These are phyloP conservation scores for Exophiala sideris DNA, from an alignment of 2,329 filamentous ascomycete genomes.

Conservation along the genomic window DNA sequence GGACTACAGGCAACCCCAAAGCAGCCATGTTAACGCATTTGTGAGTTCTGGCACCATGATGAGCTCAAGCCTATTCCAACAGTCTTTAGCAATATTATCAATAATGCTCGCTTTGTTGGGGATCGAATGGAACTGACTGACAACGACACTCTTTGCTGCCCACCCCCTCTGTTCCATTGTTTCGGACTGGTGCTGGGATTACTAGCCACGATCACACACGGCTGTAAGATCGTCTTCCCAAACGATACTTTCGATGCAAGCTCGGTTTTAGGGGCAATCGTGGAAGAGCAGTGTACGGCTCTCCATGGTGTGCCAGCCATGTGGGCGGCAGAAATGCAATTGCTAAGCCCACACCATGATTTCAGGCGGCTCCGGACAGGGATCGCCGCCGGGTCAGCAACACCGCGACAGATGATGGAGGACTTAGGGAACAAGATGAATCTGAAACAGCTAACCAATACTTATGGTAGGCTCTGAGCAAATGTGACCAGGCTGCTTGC, in stretches of 20 bases:
- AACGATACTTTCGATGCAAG: conserved; percentile 68
- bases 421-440: conserved; percentile 66
- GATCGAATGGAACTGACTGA: conserved; percentile 68
- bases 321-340: conserved; percentile 52
- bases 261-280: conserved; percentile 64
- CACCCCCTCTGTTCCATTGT: conserved; percentile 80
- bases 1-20: conserved; percentile 70
- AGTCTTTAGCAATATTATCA: not conserved
- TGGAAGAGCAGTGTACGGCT: conserved; percentile 66
- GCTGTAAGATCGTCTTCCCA: conserved; percentile 71
- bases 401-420: conserved; percentile 72
- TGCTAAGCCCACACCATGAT: conserved; percentile 31
- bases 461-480: conserved; percentile 43
- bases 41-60: conserved; percentile 38
- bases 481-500: not conserved
- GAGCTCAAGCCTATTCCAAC: conserved; percentile 42
- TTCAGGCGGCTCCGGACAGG: conserved; percentile 60
- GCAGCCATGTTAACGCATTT: conserved; percentile 71
- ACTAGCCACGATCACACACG: conserved; percentile 68
- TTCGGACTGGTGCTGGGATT: conserved; percentile 77
- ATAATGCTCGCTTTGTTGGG: conserved; percentile 65
- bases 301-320: conserved; percentile 80
- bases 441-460: conserved; percentile 69
- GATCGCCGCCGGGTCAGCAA: conserved; percentile 73
- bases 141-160: conserved; percentile 71